phyloP scores from a whole-genome alignment of 345 rosid species.

The Erodium maritimum region DNA sequence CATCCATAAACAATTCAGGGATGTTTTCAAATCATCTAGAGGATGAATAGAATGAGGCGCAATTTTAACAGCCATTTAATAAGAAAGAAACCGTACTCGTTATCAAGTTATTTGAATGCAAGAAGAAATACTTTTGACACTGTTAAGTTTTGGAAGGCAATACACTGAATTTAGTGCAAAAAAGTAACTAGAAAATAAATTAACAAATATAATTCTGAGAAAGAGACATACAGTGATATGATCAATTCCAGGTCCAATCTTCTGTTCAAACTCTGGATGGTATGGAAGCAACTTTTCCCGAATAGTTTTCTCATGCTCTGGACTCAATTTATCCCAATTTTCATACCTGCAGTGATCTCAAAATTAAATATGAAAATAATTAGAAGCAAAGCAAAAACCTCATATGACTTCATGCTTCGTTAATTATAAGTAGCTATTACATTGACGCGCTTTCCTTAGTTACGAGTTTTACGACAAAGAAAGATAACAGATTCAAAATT shows the following conservation, averaged over 20 bases:
- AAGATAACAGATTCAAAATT: neutral
- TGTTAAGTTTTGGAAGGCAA: neutral
- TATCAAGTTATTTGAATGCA: too few relatives aligned
- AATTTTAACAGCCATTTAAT: too few relatives aligned
- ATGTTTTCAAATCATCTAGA: too few relatives aligned
- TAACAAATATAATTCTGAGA: neutral
- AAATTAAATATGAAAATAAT: neutral
- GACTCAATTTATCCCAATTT: constrained; percentile 52
- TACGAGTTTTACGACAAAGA: neutral
- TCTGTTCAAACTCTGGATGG: constrained; percentile 70
- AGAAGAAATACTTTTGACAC: too few relatives aligned
- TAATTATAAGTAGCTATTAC: too few relatives aligned
- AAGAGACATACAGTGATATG: constrained; percentile 51
- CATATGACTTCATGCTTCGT: neutral
- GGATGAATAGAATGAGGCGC: too few relatives aligned
- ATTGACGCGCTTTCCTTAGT: too few relatives aligned
- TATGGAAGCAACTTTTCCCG: constrained; percentile 71
- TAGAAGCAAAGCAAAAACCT: neutral
- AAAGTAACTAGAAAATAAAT: neutral
- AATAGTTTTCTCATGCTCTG: constrained; percentile 67
- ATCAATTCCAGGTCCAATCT: constrained; percentile 81
- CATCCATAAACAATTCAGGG: too few relatives aligned
- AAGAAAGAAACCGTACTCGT: too few relatives aligned
- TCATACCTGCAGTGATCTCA: constrained; percentile 41
- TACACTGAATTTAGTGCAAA: neutral